Evolutionary conservation across 306 rosid genomes (phyloP), one percentile per base, ranked within the genome.

Genomic region (Ceratonia siliqua): DNA sequence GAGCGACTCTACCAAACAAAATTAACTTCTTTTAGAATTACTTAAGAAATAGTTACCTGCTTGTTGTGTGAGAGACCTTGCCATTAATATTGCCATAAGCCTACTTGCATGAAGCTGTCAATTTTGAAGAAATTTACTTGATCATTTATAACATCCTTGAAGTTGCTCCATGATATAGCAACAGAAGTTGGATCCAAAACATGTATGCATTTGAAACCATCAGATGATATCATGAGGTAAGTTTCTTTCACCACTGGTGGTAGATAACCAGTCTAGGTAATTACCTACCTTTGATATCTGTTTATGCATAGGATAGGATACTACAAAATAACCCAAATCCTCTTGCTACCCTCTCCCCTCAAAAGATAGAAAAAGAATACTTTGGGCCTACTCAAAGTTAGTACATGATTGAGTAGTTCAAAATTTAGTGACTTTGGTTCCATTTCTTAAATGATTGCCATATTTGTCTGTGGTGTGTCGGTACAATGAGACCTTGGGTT

Each of bases 401-500:
- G 14, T 25, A 3, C 22, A 9, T 25, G 35, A 25, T 12, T 42
- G 41, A 33, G 41, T 46, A 30, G 22, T 18, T 57, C 27, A 28
- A 53, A 35, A 21, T 22, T 38, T 62, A 20, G 45, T 33, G 20
- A 4, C 30, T 18, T 11, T 17, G 3, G 15, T 62, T 53, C 3
- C 4, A 45, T 45, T 28, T 55, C 46, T 56, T 49, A 13, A 10
- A 5, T 46, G 12, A 14, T 42, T 42, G 38, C 42, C 15, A 49
- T 76, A 67, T 57, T 25, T 65, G 24, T 42, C n/a, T 14, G n/a
- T 15, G 56, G 53, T 30, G 38, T 25, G 27, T 12, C 15, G 32
- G 68, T 30, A 59, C 65, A 35, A 28, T 54, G 30, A 55, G 50
- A 67, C 48, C 63, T 21, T 58, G 54, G 41, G 62, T 53, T 58